Evolutionary conservation across 2,329 filamentous ascomycete genomes (phyloP).

Genomic region (Fusarium floridanum): DNA sequence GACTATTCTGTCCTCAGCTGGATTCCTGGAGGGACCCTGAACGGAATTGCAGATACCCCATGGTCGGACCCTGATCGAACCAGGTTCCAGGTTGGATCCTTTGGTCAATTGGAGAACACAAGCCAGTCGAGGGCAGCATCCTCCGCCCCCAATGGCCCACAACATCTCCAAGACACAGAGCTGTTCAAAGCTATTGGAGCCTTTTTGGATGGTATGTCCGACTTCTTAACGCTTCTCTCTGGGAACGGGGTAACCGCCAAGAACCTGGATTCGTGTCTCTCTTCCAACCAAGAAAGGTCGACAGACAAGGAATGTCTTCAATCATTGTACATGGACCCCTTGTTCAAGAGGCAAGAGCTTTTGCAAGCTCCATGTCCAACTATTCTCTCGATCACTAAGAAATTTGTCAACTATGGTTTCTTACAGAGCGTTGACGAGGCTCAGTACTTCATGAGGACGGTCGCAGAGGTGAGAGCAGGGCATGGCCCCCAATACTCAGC

Average conservation of each 20-base stretch:
- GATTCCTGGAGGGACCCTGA: not conserved
- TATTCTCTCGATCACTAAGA: not conserved
- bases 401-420: not conserved
- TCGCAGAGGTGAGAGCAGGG: not conserved
- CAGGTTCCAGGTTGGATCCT: not conserved
- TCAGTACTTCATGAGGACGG: not conserved
- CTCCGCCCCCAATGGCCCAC: rapidly evolving
- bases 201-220: not conserved
- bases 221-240: not conserved
- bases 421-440: not conserved
- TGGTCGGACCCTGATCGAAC: not conserved
- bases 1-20: not conserved
- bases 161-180: not conserved
- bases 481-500: not conserved
- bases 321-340: not conserved
- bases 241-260: not conserved
- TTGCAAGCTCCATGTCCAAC: rapidly evolving
- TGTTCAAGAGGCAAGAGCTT: not conserved
- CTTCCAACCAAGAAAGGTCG: not conserved
- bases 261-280: not conserved
- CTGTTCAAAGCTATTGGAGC: not conserved
- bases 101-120: not conserved
- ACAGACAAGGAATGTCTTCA: not conserved
- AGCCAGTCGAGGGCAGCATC: rapidly evolving
- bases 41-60: not conserved